Evolutionary conservation across 306 rosid species (phyloP), one percentile per base, ranked within the genome.

Genomic region (Acacia crassicarpa): DNA sequence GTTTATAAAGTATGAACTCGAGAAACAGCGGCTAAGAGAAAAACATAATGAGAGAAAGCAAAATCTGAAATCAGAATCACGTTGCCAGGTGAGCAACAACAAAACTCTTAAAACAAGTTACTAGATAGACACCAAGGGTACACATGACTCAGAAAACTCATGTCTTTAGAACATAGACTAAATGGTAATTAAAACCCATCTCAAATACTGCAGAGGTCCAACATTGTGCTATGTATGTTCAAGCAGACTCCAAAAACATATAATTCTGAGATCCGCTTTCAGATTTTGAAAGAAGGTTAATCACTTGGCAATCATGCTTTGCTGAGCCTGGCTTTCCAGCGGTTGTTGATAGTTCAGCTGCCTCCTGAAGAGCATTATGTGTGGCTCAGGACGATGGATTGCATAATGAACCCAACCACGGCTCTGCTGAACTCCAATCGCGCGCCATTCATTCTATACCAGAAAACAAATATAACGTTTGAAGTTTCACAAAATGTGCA

Each of bases 391-490:
- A 49, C 95, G 98, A 63, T 95, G 99, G 80, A 95, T 90, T 5
- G 98, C 98, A 61, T 91, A 93, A 53, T 95, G 99, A 75, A 95
- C 97, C 99, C 99, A 95, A 5, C 99, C 98, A 27, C 98, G 98
- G 80, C 98, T 95, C 90, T 95, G 99, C 94, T 95, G 98, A 59
- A 95, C 98, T 54, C 98, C 98, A 58, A 95, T 89, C 12, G 97
- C 98, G 7, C 99, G 93, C 95, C 99, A 95, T 74, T 93, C 98
- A 40, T 87, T 95, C 99, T 95, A 72, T 51, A 73, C 6, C 5
- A 82, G 40, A 5, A 73, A 68, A 49, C 65, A 63, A 68, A 75
- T 25, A n/a, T 23, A 40, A 59, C 40, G 16, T 62, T 12, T 14
- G 3, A 30, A 63, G 67, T 63, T 63, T 30, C 41, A 63, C 11